Evolutionary conservation across 441 rosid genomes (phyloP), one percentile per base, ranked within the genome.

Genomic region (Dalechampia spathulata): DNA sequence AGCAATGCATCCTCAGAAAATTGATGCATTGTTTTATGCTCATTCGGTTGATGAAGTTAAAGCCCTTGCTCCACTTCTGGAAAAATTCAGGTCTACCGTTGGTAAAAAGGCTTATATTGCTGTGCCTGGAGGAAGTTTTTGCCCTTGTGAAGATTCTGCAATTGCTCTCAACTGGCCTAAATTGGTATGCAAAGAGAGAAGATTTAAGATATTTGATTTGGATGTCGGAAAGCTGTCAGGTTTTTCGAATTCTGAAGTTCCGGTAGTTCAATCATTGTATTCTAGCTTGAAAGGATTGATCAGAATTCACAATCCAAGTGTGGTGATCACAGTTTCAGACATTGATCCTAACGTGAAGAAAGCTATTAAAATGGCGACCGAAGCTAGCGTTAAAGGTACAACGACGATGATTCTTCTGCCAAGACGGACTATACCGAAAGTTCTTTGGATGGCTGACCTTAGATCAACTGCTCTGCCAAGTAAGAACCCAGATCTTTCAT

Each of bases 401-500:
- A 34, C 87, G n/a, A n/a, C n/a, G 0, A 44, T 89, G 47, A 78
- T 93, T 59, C 80, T 80, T 61, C 70, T 89, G 37, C 99, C 97
- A 0, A 78, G 82, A 68, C 72, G 75, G 51, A 82, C 96, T 25
- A 72, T 93, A 49, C 48, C 90, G 2, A 89, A 86, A 72, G 92
- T 82, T 75, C 81, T 93, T 7, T 93, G 99, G 99, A 93, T 89
- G 99, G 87, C 99, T 66, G 96, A 89, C 76, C 79, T 93, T n/a
- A 82, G 96, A 78, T 69, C 99, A 63, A 82, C 97, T 32, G 87
- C 99, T 63, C 68, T 92, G 75, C 92, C 99, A 64, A 76, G 99
- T 92, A 86, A 83, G 90, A 53, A 28, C 42, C 11, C 34, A 30
- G 8, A 3, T 30, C 34, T 30, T 30, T 8, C 4, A 30, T 30